These are phyloP conservation scores for Elongisporangium prolatum DNA, from an alignment of 352 stramenopile genomes.

Conservation along the genomic window DNA sequence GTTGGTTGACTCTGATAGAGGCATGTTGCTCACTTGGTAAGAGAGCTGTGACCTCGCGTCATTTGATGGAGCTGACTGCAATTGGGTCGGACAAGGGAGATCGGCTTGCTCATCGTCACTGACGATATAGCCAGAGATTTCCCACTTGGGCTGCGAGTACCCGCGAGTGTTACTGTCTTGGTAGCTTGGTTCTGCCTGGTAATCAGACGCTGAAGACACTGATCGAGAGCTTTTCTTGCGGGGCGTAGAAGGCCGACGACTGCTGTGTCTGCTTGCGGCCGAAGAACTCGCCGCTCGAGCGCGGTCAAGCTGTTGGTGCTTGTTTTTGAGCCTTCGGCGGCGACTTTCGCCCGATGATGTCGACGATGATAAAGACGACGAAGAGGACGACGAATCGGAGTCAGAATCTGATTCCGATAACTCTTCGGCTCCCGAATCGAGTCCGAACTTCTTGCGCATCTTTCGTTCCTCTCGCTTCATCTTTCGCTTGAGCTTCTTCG, in stretches of 20 bases:
- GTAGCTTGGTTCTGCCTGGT: background rate
- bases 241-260: background rate
- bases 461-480: conserved; percentile 8
- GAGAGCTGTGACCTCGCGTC: background rate
- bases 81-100: background rate
- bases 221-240: background rate
- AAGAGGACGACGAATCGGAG: background rate
- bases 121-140: background rate
- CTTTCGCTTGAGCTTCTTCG: conserved; percentile 18
- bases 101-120: background rate
- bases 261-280: background rate
- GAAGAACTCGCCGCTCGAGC: background rate
- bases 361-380: background rate
- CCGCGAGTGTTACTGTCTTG: too few species aligned
- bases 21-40: background rate
- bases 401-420: background rate
- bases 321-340: background rate
- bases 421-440: background rate
- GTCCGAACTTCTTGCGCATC: conserved; percentile 6
- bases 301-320: background rate
- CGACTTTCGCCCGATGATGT: background rate
- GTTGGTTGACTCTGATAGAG: background rate
- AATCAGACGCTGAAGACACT: background rate
- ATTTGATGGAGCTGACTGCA: background rate
- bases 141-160: background rate